Evolutionary conservation across 129 eudicot species (phyloP), one percentile per base, ranked within the genome.

Genomic region (Flaveria robusta): DNA sequence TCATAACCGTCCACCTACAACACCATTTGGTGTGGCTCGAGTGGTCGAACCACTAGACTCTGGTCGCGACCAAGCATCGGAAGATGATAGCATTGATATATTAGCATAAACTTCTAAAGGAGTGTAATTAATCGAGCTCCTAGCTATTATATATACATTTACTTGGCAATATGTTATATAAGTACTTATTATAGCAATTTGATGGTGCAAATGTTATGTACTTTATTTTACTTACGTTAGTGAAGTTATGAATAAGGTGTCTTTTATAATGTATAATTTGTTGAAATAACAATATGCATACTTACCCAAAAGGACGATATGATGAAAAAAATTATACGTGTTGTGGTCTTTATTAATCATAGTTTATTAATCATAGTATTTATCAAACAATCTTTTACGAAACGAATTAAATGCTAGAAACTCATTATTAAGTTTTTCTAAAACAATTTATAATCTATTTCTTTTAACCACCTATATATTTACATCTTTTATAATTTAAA

Each of bases 141-240:
- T 5, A n/a, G 9, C 58, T 51, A 51, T 19, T 49, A 49, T 16
- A 6, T 52, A 55, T 5, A 34, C 8, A 13, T 22, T 68, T 10
- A 56, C 58, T 56, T 73, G 45, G 43, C 18, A 12, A 60, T 74
- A 63, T 46, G 13, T 14, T 51, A 39, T 27, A 31, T 51, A n/a
- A 68, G 55, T 66, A 77, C 5, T 41, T 52, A 67, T 23, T 67
- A 54, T 69, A 41, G 79, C 47, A 18, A 20, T 47, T 75, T 63
- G 7, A 41, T 54, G 19, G 55, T 51, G 43, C 22, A 24, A 37
- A 6, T 68, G 60, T 56, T 66, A 52, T 65, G 68, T 37, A 51
- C 23, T 39, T 50, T 34, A 5, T 51, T 23, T 52, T 34, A 45
- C 66, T 12, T 50, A 51, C 51, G 29, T 65, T 20, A 2, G 72